A percentile compares a stretch with the other conserved stretches of the same genome.
Conservation (phyloP, 2,329 filamentous ascomycete species). For the Colletotrichum graminicola region DNA sequence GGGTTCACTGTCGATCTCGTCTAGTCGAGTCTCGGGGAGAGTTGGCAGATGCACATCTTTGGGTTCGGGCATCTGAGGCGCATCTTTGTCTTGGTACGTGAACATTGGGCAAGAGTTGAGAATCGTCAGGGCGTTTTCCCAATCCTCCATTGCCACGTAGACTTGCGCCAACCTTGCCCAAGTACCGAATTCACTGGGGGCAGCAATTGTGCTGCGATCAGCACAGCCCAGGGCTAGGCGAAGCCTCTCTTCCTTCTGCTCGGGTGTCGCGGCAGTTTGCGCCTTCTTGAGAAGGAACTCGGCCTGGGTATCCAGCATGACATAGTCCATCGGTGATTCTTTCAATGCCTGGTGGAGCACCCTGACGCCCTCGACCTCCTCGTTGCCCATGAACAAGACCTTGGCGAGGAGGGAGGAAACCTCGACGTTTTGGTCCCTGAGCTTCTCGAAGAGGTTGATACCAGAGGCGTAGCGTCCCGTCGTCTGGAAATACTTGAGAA, state of each 20-base stretch:
- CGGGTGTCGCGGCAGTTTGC: constrained; percentile 63
- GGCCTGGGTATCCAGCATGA: constrained; percentile 93
- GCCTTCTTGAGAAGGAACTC: constrained; percentile 92
- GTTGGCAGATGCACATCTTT: constrained; percentile 89
- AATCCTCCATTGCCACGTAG: constrained; percentile 93
- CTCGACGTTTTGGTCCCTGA: constrained; percentile 89
- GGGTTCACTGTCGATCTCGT: constrained; percentile 95
- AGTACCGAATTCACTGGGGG: constrained; percentile 95
- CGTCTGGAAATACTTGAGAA: constrained; percentile 94
- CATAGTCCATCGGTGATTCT: constrained; percentile 96
- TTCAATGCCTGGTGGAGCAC: constrained; percentile 89
- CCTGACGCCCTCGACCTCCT: constrained; percentile 95
- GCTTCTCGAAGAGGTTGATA: constrained; percentile 97
- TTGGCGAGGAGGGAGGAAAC: constrained; percentile 93
- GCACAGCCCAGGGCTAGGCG: constrained; percentile 93
- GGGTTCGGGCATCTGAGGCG: constrained; percentile 93
- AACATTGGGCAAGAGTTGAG: constrained; percentile 99
- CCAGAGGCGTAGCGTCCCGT: constrained; percentile 94
- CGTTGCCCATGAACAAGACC: constrained; percentile 93
- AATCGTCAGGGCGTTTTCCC: constrained; percentile 94
- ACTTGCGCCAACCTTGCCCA: constrained; percentile 96
- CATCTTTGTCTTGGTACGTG: constrained; percentile 98
- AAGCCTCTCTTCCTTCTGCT: constrained; percentile 74
- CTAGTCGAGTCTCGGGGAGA: constrained; percentile 87
- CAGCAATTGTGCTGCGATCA: constrained; percentile 93